phyloP scores from a whole-genome alignment of 1,284 basidiomycete species.

The Cryptococcus sp. region DNA sequence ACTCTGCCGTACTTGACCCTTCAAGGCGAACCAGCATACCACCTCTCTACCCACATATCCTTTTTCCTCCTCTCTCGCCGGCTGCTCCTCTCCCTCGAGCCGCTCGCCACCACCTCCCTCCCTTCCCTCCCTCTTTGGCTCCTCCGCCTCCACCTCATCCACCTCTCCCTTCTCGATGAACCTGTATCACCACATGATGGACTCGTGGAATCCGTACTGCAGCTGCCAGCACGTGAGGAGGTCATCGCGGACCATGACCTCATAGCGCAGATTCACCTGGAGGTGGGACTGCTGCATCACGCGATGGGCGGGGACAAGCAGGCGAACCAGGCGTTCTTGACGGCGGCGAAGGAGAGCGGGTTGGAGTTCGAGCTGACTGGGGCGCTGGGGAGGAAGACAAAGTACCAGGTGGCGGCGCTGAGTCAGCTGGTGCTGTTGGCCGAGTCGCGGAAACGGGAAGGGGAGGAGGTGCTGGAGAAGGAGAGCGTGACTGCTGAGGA shows the following conservation, averaged over 20 bases:
- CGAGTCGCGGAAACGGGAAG: conserved; percentile 64
- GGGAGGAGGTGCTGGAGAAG: conserved; percentile 19
- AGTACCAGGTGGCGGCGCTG: conserved; percentile 81
- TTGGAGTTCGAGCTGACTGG: conserved; percentile 90
- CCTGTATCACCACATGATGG: conserved; percentile 62
- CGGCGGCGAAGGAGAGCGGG: conserved; percentile 71
- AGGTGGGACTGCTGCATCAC: conserved; percentile 78
- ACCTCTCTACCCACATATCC: conserved; percentile 68
- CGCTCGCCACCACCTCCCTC: conserved; percentile 47
- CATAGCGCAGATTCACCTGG: conserved; percentile 67
- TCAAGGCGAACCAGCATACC: conserved; percentile 93
- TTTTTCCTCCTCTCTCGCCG: conserved; percentile 75
- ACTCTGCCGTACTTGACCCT: conserved; percentile 75
- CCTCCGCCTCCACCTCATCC: conserved; percentile 68
- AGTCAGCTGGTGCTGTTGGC: conserved; percentile 94
- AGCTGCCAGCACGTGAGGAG: conserved; percentile 47
- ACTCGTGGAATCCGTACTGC: conserved; percentile 55
- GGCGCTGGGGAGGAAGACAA: conserved; percentile 88
- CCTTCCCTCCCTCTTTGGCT: conserved; percentile 70
- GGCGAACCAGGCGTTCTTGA: conserved; percentile 75
- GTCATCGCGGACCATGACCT: conserved; percentile 55
- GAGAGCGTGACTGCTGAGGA: conserved; percentile 1
- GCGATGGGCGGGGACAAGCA: conserved; percentile 64
- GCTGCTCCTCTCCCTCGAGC: conserved; percentile 58
- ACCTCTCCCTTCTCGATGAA: conserved; percentile 83